Evolutionary conservation across 129 eudicot species (phyloP).

Genomic region (Glebionis coronaria): DNA sequence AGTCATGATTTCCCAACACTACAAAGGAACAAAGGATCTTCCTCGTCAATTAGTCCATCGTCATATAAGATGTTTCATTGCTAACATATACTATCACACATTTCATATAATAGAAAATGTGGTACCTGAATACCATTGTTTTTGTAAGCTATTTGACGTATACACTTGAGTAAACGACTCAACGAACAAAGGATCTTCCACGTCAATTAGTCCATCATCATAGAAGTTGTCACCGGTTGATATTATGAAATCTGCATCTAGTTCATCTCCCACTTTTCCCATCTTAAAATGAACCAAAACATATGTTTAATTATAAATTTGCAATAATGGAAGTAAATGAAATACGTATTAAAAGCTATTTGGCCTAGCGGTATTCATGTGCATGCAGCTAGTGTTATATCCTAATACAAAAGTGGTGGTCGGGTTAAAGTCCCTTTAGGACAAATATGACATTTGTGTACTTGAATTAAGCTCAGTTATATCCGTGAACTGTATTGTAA

Average conservation of each 20-base stretch:
- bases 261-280: conserved; percentile 47
- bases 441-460: too few relatives aligned
- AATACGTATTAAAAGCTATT: too few relatives aligned
- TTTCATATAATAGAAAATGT: too few relatives aligned
- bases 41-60: conserved; percentile 38
- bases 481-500: too few relatives aligned
- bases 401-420: too few relatives aligned
- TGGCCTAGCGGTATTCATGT: too few relatives aligned
- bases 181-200: conserved; percentile 44
- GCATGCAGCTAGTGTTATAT: too few relatives aligned
- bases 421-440: too few relatives aligned
- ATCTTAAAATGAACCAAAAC: conserved; percentile 31
- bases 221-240: conserved; percentile 75
- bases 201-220: conserved; percentile 42
- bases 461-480: too few relatives aligned
- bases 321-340: too few relatives aligned
- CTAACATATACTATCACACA: too few relatives aligned
- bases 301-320: neutral
- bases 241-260: conserved; percentile 48
- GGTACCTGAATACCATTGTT: conserved; percentile 62
- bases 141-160: conserved; percentile 54
- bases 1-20: conserved; percentile 88
- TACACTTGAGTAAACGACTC: conserved; percentile 57
- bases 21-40: conserved; percentile 45
- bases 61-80: neutral